Percentiles rank a stretch among this genome's conserved stretches.
Conservation (phyloP, 2,329 filamentous ascomycete species). For the Diaporthe caulivora region DNA sequence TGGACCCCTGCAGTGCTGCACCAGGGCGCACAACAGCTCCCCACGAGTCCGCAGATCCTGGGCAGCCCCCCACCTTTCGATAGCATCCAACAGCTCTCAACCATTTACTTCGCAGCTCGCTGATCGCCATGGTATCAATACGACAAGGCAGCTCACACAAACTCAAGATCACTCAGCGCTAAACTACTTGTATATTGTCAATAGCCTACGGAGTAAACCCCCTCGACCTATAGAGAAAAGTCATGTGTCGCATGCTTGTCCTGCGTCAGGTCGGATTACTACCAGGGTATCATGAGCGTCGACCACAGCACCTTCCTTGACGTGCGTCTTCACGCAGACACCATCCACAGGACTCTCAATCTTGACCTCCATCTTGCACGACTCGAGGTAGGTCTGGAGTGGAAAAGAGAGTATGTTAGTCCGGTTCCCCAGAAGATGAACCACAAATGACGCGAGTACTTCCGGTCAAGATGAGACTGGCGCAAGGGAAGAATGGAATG, state of each 20-base stretch:
- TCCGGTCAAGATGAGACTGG: too few species aligned
- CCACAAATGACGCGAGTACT: neutral
- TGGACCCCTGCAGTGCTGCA: neutral
- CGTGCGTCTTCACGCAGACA: neutral
- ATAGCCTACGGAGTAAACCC: neutral
- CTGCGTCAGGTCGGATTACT: neutral
- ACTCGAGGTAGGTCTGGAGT: neutral
- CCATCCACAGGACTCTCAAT: slow-evolving; percentile 17
- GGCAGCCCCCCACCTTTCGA: too few species aligned
- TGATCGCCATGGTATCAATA: too few species aligned
- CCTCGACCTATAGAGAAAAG: too few species aligned
- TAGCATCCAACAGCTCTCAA: too few species aligned
- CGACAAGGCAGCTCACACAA: neutral
- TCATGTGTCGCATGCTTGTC: neutral
- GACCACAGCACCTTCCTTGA: neutral
- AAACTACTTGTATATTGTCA: neutral
- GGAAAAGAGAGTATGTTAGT: neutral
- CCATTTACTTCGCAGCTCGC: too few species aligned
- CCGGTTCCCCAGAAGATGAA: neutral
- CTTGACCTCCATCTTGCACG: slow-evolving; percentile 10
- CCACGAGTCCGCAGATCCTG: neutral
- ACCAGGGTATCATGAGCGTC: slow-evolving; percentile 1
- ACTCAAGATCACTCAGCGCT: neutral
- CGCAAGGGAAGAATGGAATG: neutral
- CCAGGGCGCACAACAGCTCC: slow-evolving; percentile 6